Evolutionary conservation across 345 rosid genomes (phyloP), one percentile per base, ranked within the genome.

Genomic region (Populus davidiana): DNA sequence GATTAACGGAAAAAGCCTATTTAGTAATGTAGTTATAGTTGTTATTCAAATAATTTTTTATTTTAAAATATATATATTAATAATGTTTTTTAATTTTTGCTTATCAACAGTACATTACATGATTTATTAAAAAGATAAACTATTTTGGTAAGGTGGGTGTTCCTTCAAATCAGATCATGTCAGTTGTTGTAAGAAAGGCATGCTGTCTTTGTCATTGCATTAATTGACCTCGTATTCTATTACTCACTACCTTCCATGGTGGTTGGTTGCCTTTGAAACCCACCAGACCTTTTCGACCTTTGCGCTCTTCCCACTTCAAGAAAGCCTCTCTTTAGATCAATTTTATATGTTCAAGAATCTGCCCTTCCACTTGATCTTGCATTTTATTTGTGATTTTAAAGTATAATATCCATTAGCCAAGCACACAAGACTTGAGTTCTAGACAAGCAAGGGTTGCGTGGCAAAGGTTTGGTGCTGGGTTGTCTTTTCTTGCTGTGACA

Each of bases 161-260:
- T 47, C 13, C 38, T 59, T 80, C 76, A 65, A 56, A 71, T 70
- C 76, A 65, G 47, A 67, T 70, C 77, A 71, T 80, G 41, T 5
- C 8, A 62, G 65, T 50, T 59, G 50, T 73, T 33, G 63, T 20
- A 41, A 66, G 76, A 71, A 65, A 77, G 76, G 67, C 47, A 5
- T 20, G 14, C 4, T 1, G 74, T 76, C 65, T 3, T 52, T 64
- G 67, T 78, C 71, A 68, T 38, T 25, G 66, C 33, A 39, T 35
- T 10, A 10, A 41, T 71, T 5, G 20, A 33, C 67, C 52, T 82
- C 2, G 5, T 33, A 41, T 4, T 14, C 21, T 4, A 44, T 44
- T 44, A 44, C 50, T 70, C n/a, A 27, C 6, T 5, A 20, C 38
- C 18, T 16, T 27, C 6, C 25, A 70, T 1, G 18, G 14, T 6